Base-by-base conservation (phyloP, 139 green algal species). In the Chlorella sp. region DNA sequence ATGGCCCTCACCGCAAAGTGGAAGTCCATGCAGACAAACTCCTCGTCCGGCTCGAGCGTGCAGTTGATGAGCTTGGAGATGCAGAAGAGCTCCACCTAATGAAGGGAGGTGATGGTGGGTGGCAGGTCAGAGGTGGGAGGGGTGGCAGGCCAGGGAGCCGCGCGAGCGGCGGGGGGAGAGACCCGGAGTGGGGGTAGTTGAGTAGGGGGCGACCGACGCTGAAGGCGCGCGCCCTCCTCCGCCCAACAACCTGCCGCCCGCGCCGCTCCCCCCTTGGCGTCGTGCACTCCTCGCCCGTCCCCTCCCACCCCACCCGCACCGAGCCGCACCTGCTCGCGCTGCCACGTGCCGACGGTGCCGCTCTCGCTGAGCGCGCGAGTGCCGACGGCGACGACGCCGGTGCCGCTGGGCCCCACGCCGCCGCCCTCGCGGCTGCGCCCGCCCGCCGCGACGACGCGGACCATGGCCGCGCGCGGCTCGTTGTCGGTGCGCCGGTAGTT, bases 1-100 rank as follows among this genome's bases (percentile, higher is more conserved):
- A n/a, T n/a, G n/a, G 35, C 64, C 2, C 80, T 73, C 19, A 92
- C 83, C 1, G 90, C 78, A 80, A 97, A 97, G 83, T 97, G 91
- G 76, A 96, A 90, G 87, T 98, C 95, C 84, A 99, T 92, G 79
- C 90, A 89, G 29, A 97, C 71, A 77, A 97, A 98, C 88, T 99
- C 96, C 74, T 98, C 94, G 81, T 97, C 93, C 31, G 90, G 83
- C 77, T 99, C 96, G 75, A 99, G 79, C 74, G 93, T 77, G 86
- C 91, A 98, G 86, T 97, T 96, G 70, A 99, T 92, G 53, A 99
- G 89, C 71, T 95, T 94, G 73, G 81, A 82, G 55, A 99, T 90
- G 77, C 94, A 98, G 80, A 98, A 98, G 42, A 97, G 87, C 90
- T 99, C 95, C 45, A 96, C 81, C 87, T 90, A 56, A 31, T 19